Evolutionary conservation across 768 basidiomycete species (phyloP), one percentile per base, ranked within the genome.

Genomic region (Leccinellum albellum): DNA sequence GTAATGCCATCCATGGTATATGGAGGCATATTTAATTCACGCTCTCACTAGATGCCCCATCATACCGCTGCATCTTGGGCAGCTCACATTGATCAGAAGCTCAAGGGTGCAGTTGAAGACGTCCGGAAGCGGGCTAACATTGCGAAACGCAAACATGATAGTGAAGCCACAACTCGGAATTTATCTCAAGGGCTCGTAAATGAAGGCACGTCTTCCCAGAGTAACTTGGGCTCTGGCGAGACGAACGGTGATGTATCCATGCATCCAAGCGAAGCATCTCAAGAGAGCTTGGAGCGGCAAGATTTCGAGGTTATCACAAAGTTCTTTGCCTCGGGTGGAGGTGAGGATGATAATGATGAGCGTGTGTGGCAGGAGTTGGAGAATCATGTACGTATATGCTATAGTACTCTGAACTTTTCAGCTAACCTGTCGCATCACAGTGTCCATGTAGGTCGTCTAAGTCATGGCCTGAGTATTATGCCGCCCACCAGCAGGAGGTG

Each of bases 251-350:
- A 54, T 26, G 24, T 54, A 31, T 15, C 32, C 5, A 47, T 15
- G 6, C 31, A 45, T 35, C 17, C 44, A 12, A 44, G 21, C 17
- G 50, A 52, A 3, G 33, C 48, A 44, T 45, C 56, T 32, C 57
- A 57, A 59, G 57, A 59, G 51, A 51, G 59, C 6, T 21, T 57
- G 50, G 64, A 69, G 51, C 64, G 35, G 56, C 69, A 76, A 50
- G 83, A 86, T 65, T 71, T 87, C n/a, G 72, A 80, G 17, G 65
- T 72, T 3, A 75, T 89, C 35, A 76, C 80, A 7, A 67, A 69
- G 10, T 88, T 86, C 62, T 84, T 88, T 61, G 80, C 79, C 12
- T 75, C 71, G 4, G 76, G 78, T 12, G 80, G 78, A 40, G 79
- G 79, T 12, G 77, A 81, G 4, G 77, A 79, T 1, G 73, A 76